These are phyloP conservation scores for Solanum etuberosum DNA, from an alignment of 257 asterid species.

Conservation along the genomic window DNA sequence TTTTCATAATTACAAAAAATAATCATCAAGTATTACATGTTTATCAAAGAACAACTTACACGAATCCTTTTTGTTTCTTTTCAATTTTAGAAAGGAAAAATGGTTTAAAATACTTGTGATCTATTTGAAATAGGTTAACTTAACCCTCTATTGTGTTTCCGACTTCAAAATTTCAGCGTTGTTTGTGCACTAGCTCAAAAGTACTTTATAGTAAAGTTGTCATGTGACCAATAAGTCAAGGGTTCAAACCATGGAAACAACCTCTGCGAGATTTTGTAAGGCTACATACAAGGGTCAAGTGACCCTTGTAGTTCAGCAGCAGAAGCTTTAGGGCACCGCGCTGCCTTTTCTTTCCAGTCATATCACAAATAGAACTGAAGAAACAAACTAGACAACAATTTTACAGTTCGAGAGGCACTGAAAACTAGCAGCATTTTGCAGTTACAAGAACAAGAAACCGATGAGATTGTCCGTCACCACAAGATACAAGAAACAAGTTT, in stretches of 20 bases:
- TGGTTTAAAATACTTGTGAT: not conserved
- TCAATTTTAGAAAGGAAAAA: not conserved
- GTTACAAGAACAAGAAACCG: not conserved
- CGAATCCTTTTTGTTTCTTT: not conserved
- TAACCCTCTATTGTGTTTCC: not conserved
- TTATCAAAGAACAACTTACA: too few relatives aligned
- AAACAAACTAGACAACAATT: not conserved
- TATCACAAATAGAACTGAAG: not conserved
- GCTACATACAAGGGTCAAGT: not conserved
- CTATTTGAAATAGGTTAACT: not conserved
- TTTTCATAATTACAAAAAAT: not conserved
- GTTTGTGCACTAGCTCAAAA: not conserved
- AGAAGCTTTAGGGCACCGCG: not conserved
- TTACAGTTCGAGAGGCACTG: not conserved
- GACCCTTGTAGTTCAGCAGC: not conserved
- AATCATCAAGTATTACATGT: not conserved
- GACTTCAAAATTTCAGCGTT: too few relatives aligned
- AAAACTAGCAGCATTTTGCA: not conserved
- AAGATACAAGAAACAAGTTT: not conserved
- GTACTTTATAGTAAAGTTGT: not conserved
- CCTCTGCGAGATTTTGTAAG: not conserved
- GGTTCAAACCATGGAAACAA: not conserved
- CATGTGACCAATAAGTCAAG: not conserved
- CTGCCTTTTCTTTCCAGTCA: not conserved
- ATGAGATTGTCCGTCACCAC: not conserved